phyloP scores from a whole-genome alignment of 495 filamentous ascomycete species.

The Penicillium subrubescens region DNA sequence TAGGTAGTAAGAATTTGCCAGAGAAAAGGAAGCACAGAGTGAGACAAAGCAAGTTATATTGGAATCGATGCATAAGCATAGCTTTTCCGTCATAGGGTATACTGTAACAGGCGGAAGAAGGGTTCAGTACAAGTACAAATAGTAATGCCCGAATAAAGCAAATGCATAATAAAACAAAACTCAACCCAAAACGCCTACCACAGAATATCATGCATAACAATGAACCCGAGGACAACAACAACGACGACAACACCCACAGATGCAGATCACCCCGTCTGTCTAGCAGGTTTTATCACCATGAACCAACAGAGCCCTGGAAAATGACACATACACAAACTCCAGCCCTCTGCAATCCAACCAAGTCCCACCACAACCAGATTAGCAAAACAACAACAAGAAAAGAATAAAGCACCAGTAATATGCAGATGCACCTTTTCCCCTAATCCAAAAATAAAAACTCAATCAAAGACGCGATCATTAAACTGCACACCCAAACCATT shows the following conservation, averaged over 20 bases:
- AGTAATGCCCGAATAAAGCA: background rate
- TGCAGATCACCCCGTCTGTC: background rate
- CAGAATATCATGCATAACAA: background rate
- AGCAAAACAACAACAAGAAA: background rate
- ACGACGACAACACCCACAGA: background rate
- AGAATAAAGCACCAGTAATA: background rate
- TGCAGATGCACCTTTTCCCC: background rate
- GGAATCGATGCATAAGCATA: background rate
- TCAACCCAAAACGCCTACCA: background rate
- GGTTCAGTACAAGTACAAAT: background rate
- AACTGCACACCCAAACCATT: conserved; percentile 30
- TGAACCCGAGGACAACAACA: background rate
- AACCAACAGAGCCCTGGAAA: background rate
- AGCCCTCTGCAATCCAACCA: background rate
- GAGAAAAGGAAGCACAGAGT: background rate
- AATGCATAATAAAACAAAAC: background rate
- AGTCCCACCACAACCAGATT: background rate
- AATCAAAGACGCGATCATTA: background rate
- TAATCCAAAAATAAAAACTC: background rate
- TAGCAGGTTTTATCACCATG: background rate
- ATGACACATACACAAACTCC: background rate
- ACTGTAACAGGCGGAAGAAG: background rate
- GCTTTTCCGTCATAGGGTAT: background rate
- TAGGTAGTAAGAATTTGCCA: too few relatives aligned
- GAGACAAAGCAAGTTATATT: background rate